Conservation (phyloP, 2,329 filamentous ascomycete genomes). For the Blastomyces percursus region DNA sequence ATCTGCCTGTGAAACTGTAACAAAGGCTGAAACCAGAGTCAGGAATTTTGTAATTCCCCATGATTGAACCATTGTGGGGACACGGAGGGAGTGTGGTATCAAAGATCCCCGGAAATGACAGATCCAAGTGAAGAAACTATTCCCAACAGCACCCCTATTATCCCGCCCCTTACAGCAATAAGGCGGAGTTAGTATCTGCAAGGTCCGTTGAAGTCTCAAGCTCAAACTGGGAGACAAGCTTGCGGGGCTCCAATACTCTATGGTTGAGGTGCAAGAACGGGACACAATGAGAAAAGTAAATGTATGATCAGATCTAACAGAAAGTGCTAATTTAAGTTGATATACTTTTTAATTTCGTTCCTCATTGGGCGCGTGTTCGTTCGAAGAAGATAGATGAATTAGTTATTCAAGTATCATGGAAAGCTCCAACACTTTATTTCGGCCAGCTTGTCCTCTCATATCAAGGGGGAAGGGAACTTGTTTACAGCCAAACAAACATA, state of each 20-base stretch:
- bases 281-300: neutral
- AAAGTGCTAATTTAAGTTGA: neutral
- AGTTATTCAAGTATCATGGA: too few relatives aligned
- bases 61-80: slow-evolving; percentile 11
- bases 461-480: neutral
- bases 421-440: slow-evolving; percentile 1
- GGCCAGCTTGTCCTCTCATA: slow-evolving; percentile 17
- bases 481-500: neutral
- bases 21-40: slow-evolving; percentile 32
- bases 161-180: neutral
- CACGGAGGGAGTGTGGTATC: slow-evolving; percentile 7
- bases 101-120: neutral
- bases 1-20: slow-evolving; percentile 49
- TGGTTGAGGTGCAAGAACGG: neutral
- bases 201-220: neutral
- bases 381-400: neutral
- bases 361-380: neutral
- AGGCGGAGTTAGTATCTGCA: neutral
- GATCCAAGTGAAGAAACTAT: neutral
- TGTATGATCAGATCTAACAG: neutral
- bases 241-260: neutral
- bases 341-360: neutral
- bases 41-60: slow-evolving; percentile 32
- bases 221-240: neutral
- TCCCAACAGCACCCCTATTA: neutral